Base-by-base conservation (phyloP, 164 flowering plant genomes). In the Tetracentron sinense region DNA sequence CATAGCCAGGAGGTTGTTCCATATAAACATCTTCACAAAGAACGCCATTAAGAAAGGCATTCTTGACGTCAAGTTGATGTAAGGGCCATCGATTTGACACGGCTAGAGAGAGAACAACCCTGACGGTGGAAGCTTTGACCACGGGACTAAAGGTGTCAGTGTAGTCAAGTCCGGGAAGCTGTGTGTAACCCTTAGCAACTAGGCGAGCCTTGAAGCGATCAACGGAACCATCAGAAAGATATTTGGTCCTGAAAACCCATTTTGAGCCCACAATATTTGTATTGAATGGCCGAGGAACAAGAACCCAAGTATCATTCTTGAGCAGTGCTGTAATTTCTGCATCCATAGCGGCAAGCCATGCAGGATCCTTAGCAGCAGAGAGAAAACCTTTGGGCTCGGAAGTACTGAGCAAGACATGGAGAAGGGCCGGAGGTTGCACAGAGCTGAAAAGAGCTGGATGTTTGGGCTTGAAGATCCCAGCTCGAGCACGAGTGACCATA, bases 1-100 rank as follows among this genome's bases (percentile, higher is more conserved):
- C 52, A 53, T 49, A 61, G 23, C 71, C 66, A 8, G 50, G 46
- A 15, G 71, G 71, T 54, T 68, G 66, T 27, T 60, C 60, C 70
- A 67, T 67, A 30, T 33, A 59, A 21, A 67, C 70, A 0, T 16
- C 0, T 52, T 67, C 59, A 48, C 56, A 6, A 21, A 53, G 54
- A 50, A 20, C 16, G n/a, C 70, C 64, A 50, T 60, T 60, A 47
- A 56, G 62, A 57, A 65, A 65, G 0, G 54, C 62, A 56, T 65
- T 65, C 19, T 57, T 65, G 27, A 56, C 62, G 42, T 65, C 62
- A 23, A 56, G 69, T 57, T 46, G 38, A 23, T 38, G 52, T 35
- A 38, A 16, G 11, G 71, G 52, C 42, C 71, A 68, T 23, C 22
- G 0, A 19, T 68, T 35, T 19, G 60, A 22, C 4, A 68, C 46